These are phyloP conservation scores for Pichia sp. DNA, from an alignment of 1,139 yeast genomes.

Conservation along the genomic window DNA sequence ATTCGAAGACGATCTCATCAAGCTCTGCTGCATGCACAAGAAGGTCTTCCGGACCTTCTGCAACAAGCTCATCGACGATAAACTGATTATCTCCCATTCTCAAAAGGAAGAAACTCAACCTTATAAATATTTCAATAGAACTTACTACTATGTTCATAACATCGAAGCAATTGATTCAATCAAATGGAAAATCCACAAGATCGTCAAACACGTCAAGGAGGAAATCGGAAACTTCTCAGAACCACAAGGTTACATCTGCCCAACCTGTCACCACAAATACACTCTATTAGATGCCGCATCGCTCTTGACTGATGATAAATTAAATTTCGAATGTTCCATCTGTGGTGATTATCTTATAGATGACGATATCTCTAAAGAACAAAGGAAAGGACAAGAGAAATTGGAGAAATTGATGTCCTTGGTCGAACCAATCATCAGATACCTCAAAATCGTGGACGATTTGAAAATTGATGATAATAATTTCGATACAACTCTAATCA, in stretches of 20 bases:
- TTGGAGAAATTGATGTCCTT: slow-evolving; percentile 85
- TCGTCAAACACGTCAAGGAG: slow-evolving; percentile 75
- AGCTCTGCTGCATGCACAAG: slow-evolving; percentile 76
- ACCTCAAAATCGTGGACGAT: slow-evolving; percentile 84
- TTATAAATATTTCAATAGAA: slow-evolving; percentile 67
- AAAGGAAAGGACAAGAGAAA: slow-evolving; percentile 76
- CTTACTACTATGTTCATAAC: slow-evolving; percentile 83
- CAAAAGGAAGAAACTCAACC: slow-evolving; percentile 84
- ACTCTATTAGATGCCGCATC: slow-evolving; percentile 88
- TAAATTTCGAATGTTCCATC: slow-evolving; percentile 80
- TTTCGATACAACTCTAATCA: slow-evolving; percentile 75
- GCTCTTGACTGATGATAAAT: slow-evolving; percentile 71
- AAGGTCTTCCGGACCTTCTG: slow-evolving; percentile 86
- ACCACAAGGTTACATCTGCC: slow-evolving; percentile 94
- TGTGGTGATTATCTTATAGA: slow-evolving; percentile 79
- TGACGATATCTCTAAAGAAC: slow-evolving; percentile 86
- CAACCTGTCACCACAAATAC: slow-evolving; percentile 77
- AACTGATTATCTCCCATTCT: slow-evolving; percentile 61
- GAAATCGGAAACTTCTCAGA: slow-evolving; percentile 82
- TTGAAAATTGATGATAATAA: slow-evolving; percentile 82
- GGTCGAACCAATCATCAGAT: slow-evolving; percentile 83
- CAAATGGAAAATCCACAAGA: slow-evolving; percentile 93
- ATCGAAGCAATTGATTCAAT: slow-evolving; percentile 95
- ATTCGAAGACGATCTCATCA: slow-evolving; percentile 90
- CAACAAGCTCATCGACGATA: slow-evolving; percentile 79